Evolutionary conservation across 495 filamentous ascomycete genomes (phyloP), one percentile per base, ranked within the genome.

Genomic region (Penicilliopsis zonata): DNA sequence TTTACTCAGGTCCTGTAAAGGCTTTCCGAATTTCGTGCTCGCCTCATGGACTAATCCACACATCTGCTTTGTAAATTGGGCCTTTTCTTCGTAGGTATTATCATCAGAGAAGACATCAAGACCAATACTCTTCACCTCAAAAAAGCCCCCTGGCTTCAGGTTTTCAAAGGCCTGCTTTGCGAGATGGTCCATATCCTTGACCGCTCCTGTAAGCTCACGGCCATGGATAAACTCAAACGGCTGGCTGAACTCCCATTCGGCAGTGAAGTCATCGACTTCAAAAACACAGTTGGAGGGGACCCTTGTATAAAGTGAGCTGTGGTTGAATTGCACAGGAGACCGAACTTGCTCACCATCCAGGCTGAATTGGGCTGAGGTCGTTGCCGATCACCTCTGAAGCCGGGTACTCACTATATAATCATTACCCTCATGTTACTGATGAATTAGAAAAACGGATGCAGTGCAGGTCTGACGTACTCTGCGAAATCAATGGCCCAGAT

Each of bases 181-280:
- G 36, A 64, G 61, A 13, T 45, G 55, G 10, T 60, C 46, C 76
- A 76, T 82, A 49, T 81, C 69, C 8, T 47, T 65, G 33, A 84
- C 70, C 22, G 59, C 62, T 17, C 71, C 73, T 34, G 65, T 64
- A 23, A 82, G 44, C 13, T 59, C 59, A 15, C 77, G 70, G 0
- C 72, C 54, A 49, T 83, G 76, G 34, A 83, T 69, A 36, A 75
- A 77, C 55, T 82, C 79, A 45, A 81, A 81, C n/a, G n/a, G n/a
- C 30, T 49, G 42, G 29, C 72, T 50, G 49, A 67, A 76, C 3
- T 63, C 61, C 77, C 72, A 80, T 10, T 53, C 58, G n/a, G 54
- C 55, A 18, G 63, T 60, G 29, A 58, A 50, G 36, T 78, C 71
- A 40, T 76, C 72, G 26, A 75, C 52, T 21, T 72, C 61, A 46